Evolutionary conservation across 345 rosid species (phyloP), one percentile per base, ranked within the genome.

Genomic region (Psidium guajava): DNA sequence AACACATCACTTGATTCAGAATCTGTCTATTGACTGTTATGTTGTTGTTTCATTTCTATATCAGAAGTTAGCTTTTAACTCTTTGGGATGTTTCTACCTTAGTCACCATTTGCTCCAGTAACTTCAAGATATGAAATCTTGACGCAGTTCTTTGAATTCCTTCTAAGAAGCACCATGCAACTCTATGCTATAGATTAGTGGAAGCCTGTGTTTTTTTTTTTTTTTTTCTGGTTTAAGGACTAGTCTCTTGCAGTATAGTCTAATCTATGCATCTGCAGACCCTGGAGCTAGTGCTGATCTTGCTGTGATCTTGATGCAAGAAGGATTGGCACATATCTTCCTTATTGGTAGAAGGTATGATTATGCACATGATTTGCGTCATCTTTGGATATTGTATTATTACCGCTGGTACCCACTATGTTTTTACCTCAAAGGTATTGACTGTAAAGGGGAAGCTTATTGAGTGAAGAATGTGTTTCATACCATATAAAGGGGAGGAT

Each of bases 231-330:
- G 47, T 69, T 69, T 69, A 18, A 69, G 83, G 83, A 42, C 32
- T 44, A 42, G 54, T 51, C 57, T 27, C 55, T 44, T 54, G 54
- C 42, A 54, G 21, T 50, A 25, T 27, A 15, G 6, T 82, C 54
- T 82, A 51, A 82, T 82, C 58, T 51, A 32, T 18, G 83, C 57
- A 85, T 88, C 83, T 90, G 82, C 90, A 97, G 99, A 95, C 91
- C 98, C 98, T 52, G 90, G 95, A 85, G 99, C 98, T 56, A 93
- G 96, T 93, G 98, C 99, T 81, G 98, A 95, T 91, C 94, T 97
- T 27, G 97, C 96, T 83, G 92, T 97, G 88, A 90, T 95, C 90
- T 88, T 97, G 87, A 93, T 97, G 99, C 99, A 95, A 95, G 99
- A 97, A 94, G 99, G 99, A 88, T 89, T 95, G 85, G 98, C 95